A percentile compares a stretch with the other conserved stretches of the same genome.
Evolutionary conservation across 345 rosid species (phyloP).

Genomic region (Eucalyptus pauciflora): DNA sequence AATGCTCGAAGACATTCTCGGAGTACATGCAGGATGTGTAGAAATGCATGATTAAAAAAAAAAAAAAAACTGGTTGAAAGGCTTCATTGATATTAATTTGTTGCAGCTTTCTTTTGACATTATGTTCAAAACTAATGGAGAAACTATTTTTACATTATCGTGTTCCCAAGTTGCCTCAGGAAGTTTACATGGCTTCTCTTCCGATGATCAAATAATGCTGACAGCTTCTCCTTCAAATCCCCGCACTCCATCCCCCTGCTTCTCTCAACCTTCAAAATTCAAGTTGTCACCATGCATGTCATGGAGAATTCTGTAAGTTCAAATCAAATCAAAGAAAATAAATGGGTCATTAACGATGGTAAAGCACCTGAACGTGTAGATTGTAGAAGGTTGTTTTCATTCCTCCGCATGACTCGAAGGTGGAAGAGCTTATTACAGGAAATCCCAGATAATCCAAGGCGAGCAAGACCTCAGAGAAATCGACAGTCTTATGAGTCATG

Average conservation of each 20-base stretch:
- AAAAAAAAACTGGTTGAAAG: neutral
- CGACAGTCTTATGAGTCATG: neutral
- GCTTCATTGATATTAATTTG: neutral
- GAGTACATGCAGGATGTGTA: neutral
- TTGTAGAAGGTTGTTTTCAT: slow-evolving; percentile 24
- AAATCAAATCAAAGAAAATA: neutral
- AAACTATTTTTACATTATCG: neutral
- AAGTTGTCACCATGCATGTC: neutral
- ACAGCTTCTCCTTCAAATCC: slow-evolving; percentile 17
- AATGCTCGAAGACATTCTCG: neutral
- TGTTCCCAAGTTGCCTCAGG: neutral
- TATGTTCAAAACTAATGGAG: neutral
- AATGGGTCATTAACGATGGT: neutral
- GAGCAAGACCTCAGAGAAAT: slow-evolving; percentile 30
- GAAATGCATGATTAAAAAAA: neutral
- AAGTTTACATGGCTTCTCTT: neutral
- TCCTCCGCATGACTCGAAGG: slow-evolving; percentile 34
- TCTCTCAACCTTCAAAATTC: neutral
- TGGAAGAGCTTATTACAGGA: slow-evolving; percentile 28
- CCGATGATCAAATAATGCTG: neutral
- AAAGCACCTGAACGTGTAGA: slow-evolving; percentile 49
- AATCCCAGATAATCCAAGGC: slow-evolving; percentile 34
- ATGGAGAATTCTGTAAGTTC: neutral
- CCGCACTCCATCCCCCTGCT: neutral
- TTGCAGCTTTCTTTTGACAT: neutral